Evolutionary conservation across 192 early-diverging fungal species (phyloP), one percentile per base, ranked within the genome.

Genomic region (Chytriomyces sp.): DNA sequence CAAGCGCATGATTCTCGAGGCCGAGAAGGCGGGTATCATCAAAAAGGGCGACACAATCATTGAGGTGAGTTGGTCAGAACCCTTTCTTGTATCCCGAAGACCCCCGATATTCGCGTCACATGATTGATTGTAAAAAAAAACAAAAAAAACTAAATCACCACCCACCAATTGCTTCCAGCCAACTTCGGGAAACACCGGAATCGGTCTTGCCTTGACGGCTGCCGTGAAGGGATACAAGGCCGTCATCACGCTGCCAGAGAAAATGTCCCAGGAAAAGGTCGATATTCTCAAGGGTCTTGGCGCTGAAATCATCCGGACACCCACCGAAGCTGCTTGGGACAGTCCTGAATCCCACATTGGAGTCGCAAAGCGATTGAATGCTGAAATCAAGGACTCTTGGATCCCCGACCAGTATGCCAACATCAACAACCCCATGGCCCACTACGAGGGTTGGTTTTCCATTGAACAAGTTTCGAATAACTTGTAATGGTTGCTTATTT

Each of bases 261-360:
- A 99, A 83, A 99, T 99, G 98, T 94, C 92, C 64, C 93, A 98
- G 85, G 98, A 99, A 84, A 99, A 99, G 90, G 97, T 98, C 23
- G 98, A 98, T 81, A 93, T 99, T 7, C 88, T 99, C 77, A 98
- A 98, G 79, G 96, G 95, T 11, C 86, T 99, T 24, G 97, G 96
- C 44, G 96, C 98, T 44, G 96, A 99, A 81, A 98, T 97, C 80
- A 91, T 97, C 76, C 94, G 98, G 74, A 99, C 98, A 28, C 98
- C 98, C 45, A 99, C 98, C 16, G 98, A 99, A 81, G 98, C 98
- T 35, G 97, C 96, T 20, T 98, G 95, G 94, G 98, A 98, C 83
- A 89, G 96, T 66, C 97, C 97, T 65, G 96, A 99, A 79, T 97
- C 96, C 45, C 97, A 99, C 82, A 99, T 99, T 82, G 94, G 87